Evolutionary conservation across 2,329 filamentous ascomycete genomes (phyloP).

Genomic region (Knufia fluminis): DNA sequence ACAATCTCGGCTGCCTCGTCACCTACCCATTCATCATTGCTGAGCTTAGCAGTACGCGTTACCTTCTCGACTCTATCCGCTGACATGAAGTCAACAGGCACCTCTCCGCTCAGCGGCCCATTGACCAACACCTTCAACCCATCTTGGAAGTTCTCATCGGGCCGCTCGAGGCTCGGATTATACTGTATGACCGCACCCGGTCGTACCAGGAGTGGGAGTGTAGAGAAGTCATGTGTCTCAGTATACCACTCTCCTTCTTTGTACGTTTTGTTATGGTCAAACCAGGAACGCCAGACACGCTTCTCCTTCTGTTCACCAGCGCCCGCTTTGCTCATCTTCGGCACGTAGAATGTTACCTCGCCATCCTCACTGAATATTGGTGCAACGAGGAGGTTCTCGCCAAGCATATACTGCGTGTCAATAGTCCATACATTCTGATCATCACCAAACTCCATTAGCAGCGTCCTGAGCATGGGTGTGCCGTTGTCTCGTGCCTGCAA

Average conservation of each 20-base stretch:
- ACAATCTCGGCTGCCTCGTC: too few relatives aligned
- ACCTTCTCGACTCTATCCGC: neutral
- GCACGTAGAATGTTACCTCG: slow-evolving; percentile 57
- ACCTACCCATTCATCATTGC: too few relatives aligned
- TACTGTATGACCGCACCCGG: slow-evolving; percentile 38
- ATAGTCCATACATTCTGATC: slow-evolving; percentile 60
- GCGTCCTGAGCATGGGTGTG: slow-evolving; percentile 54
- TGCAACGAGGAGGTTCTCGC: slow-evolving; percentile 53
- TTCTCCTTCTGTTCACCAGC: slow-evolving; percentile 36
- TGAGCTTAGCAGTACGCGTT: too few relatives aligned
- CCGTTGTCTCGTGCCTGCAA: slow-evolving; percentile 44
- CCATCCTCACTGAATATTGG: slow-evolving; percentile 56
- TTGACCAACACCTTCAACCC: slow-evolving; percentile 12
- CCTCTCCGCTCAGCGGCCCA: slow-evolving; percentile 8
- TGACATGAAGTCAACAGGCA: neutral
- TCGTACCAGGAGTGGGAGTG: slow-evolving; percentile 50
- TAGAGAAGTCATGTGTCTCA: slow-evolving; percentile 51
- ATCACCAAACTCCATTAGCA: slow-evolving; percentile 61
- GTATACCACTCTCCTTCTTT: slow-evolving; percentile 45
- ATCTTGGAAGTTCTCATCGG: slow-evolving; percentile 7
- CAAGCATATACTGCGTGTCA: slow-evolving; percentile 68
- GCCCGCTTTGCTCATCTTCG: slow-evolving; percentile 37
- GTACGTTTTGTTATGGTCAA: slow-evolving; percentile 36
- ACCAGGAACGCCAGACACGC: slow-evolving; percentile 34
- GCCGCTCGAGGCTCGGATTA: slow-evolving; percentile 7